These are phyloP conservation scores for Chenopodium album DNA, from an alignment of 148 eudicot genomes.

Conservation along the genomic window DNA sequence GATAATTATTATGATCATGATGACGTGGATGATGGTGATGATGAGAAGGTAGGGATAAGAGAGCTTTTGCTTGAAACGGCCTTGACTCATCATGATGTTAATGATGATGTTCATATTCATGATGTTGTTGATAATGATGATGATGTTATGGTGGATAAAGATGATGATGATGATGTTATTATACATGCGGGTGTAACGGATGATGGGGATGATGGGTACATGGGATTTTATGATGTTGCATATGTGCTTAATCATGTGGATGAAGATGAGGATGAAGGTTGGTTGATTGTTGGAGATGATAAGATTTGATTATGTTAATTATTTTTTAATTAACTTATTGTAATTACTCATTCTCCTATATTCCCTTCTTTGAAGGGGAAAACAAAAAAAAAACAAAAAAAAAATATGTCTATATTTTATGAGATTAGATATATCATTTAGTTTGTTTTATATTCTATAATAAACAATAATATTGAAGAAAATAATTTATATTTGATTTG, in stretches of 20 bases:
- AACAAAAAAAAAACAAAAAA: too few species aligned
- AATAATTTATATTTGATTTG: too few species aligned
- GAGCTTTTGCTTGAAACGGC: not conserved
- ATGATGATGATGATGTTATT: conserved; percentile 1
- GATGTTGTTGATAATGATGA: not conserved
- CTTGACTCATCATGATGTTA: too few species aligned
- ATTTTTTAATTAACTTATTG: not conserved
- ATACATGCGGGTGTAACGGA: conserved; percentile 21
- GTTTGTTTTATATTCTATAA: too few species aligned
- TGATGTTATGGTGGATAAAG: not conserved
- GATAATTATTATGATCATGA: conserved; percentile 13
- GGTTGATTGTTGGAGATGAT: conserved; percentile 50
- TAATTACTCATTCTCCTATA: not conserved
- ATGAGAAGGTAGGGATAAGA: not conserved
- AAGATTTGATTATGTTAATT: not conserved
- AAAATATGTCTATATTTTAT: too few species aligned
- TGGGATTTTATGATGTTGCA: conserved; percentile 46
- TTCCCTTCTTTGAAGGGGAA: too few species aligned
- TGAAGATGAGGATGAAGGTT: conserved; percentile 50
- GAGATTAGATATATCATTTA: too few species aligned
- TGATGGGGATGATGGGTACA: conserved; percentile 33
- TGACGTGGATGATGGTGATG: not conserved
- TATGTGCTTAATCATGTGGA: conserved; percentile 31
- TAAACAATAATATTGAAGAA: too few species aligned
- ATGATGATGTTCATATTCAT: not conserved